These are phyloP conservation scores for Bimuria novae-zelandiae DNA, from an alignment of 2,329 filamentous ascomycete species.

Conservation along the genomic window DNA sequence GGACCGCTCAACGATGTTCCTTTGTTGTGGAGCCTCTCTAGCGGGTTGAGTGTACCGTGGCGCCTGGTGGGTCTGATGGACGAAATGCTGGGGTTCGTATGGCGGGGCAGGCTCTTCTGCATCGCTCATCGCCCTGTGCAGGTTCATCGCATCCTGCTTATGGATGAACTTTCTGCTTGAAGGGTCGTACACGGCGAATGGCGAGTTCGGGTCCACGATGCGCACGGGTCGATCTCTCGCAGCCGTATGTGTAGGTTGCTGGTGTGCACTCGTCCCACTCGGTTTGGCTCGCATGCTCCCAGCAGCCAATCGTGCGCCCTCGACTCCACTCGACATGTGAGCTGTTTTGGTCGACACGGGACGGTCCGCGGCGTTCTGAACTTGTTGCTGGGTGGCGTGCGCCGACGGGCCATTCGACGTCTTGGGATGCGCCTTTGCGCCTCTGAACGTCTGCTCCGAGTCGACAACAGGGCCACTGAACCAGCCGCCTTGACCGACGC, in stretches of 20 bases:
- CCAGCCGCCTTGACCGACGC: constrained; percentile 40
- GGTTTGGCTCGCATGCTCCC: constrained; percentile 59
- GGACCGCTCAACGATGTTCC: not conserved
- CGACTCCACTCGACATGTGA: constrained; percentile 37
- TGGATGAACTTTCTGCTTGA: constrained; percentile 44
- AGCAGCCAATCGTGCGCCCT: constrained; percentile 50
- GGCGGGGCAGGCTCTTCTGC: constrained; percentile 27
- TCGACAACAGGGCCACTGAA: constrained; percentile 45
- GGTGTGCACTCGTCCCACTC: constrained; percentile 53
- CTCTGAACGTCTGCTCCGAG: constrained; percentile 34
- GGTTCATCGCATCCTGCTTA: constrained; percentile 43
- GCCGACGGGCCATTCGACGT: constrained; percentile 28
- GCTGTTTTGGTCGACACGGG: constrained; percentile 51
- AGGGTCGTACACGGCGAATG: constrained; percentile 43
- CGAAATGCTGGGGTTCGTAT: constrained; percentile 27
- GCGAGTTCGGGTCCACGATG: constrained; percentile 43
- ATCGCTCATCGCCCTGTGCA: constrained; percentile 37
- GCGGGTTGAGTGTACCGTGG: not conserved
- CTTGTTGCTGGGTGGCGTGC: constrained; percentile 33
- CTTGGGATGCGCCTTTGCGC: constrained; percentile 33
- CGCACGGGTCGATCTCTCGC: constrained; percentile 18
- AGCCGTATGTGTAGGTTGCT: constrained; percentile 13
- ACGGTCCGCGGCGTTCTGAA: constrained; percentile 43
- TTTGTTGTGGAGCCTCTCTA: constrained; percentile 1
- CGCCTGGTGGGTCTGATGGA: constrained; percentile 14